phyloP scores from a whole-genome alignment of 305 asterid genomes.

The Rubia tinctorum region DNA sequence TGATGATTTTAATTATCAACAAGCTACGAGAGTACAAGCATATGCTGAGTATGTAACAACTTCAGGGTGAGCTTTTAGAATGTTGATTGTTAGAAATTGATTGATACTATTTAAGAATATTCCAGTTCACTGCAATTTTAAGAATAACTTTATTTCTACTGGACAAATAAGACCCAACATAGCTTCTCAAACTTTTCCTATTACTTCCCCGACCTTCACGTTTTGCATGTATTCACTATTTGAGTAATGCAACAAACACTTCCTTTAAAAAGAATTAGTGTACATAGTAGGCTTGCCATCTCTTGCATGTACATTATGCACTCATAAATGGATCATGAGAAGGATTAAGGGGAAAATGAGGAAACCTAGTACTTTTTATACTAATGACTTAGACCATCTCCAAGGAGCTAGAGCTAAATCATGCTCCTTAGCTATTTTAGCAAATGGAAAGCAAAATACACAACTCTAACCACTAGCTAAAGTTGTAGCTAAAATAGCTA shows the following conservation, averaged over 20 bases:
- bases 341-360: not conserved
- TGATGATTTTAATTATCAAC: too few species aligned
- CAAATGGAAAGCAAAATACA: too few species aligned
- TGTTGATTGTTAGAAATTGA: not conserved
- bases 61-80: not conserved
- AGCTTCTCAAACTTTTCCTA: not conserved
- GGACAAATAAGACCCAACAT: not conserved
- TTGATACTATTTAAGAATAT: too few species aligned
- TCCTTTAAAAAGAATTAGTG: not conserved
- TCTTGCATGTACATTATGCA: not conserved
- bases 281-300: not conserved
- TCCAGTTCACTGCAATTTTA: not conserved
- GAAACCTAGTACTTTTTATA: not conserved
- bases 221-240: not conserved
- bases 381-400: conserved; percentile 21
- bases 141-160: not conserved
- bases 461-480: too few species aligned
- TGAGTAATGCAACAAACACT: not conserved
- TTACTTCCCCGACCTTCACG: not conserved
- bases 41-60: not conserved
- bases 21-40: too few species aligned
- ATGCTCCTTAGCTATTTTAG: too few species aligned
- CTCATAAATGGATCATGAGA: too few species aligned
- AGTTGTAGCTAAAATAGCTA: too few species aligned
- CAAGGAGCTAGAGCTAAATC: too few species aligned